Base-by-base conservation (phyloP, 2,329 filamentous ascomycete species). In the Xylariales sp. region DNA sequence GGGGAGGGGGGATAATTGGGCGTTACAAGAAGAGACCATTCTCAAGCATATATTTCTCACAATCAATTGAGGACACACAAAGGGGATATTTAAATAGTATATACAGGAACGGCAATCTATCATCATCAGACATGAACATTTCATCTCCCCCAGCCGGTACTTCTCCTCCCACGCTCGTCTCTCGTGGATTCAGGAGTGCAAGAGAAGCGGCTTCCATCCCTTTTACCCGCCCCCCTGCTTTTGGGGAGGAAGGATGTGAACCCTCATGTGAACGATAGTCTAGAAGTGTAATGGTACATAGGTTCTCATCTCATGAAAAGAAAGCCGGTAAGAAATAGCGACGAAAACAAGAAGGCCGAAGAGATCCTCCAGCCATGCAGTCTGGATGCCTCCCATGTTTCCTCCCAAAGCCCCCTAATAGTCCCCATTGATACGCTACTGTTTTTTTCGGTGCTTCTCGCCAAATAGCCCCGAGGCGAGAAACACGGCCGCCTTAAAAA, bases 191-290 rank as follows among this genome's bases (percentile, higher is more conserved):
- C 36, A 3, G 43, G 43, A 59, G 36, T 6, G n/a, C 28, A 59
- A 72, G 57, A 66, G 23, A 23, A 23, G 39, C 36, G 16, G n/a
- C 43, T 23, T 39, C 60, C 39, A 23, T 18, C 23, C 23, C 36
- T 48, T 53, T 53, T 49, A 55, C 36, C 18, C 34, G 60, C 64
- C 62, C 61, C 63, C 67, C 50, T 59, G 65, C 50, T 67, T 52
- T 60, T 55, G 18, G 49, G 62, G 71, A 70, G 67, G 49, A 62
- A 68, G 66, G 55, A 62, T 55, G 68, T 53, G 46, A 70, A 62
- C 55, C 61, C 67, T 67, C 64, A 58, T 52, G 61, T 74, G 60
- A 76, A 73, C 66, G 75, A 76, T 67, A 74, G 75, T 76, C 69
- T 65, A 72, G 74, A 76, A 76, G 61, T 49, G 49, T 74, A 76